Percentiles rank a stretch among this genome's conserved stretches.
Conservation (phyloP, 1,284 basidiomycete genomes). For the Leccinum ponderosum region DNA sequence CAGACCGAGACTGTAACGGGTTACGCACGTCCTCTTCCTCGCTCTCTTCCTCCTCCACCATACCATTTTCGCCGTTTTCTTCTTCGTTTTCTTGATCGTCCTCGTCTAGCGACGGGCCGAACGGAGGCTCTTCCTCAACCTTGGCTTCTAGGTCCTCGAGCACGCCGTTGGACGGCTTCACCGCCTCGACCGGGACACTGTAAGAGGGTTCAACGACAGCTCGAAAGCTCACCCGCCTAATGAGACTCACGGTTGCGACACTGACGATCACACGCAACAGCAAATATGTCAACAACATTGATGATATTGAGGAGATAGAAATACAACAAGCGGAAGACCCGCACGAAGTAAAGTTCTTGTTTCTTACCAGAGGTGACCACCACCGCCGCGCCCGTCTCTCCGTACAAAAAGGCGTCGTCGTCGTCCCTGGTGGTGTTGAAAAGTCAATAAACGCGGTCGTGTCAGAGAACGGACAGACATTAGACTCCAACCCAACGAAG, state of each 20-base stretch:
- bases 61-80: slow-evolving; percentile 27
- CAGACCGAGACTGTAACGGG: background rate
- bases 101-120: slow-evolving; percentile 25
- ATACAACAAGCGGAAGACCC: slow-evolving; percentile 30
- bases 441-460: slow-evolving; percentile 29
- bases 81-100: slow-evolving; percentile 35
- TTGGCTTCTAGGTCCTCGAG: slow-evolving; percentile 49
- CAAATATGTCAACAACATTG: slow-evolving; percentile 36
- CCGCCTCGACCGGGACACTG: slow-evolving; percentile 49
- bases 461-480: slow-evolving; percentile 32
- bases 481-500: slow-evolving; percentile 18
- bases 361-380: slow-evolving; percentile 47
- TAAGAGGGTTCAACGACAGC: slow-evolving; percentile 25
- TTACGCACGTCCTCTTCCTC: slow-evolving; percentile 41
- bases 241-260: slow-evolving; percentile 56
- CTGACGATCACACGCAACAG: slow-evolving; percentile 43
- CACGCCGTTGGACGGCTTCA: slow-evolving; percentile 45
- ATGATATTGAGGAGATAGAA: slow-evolving; percentile 41
- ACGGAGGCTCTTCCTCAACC: slow-evolving; percentile 38
- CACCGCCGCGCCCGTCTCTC: slow-evolving; percentile 47
- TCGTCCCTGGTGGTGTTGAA: slow-evolving; percentile 48
- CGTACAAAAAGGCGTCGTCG: slow-evolving; percentile 77
- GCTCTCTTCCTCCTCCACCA: slow-evolving; percentile 39
- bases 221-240: slow-evolving; percentile 14
- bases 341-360: slow-evolving; percentile 22